Conservation (phyloP, 306 rosid species). For the Fragaria ananassa region DNA sequence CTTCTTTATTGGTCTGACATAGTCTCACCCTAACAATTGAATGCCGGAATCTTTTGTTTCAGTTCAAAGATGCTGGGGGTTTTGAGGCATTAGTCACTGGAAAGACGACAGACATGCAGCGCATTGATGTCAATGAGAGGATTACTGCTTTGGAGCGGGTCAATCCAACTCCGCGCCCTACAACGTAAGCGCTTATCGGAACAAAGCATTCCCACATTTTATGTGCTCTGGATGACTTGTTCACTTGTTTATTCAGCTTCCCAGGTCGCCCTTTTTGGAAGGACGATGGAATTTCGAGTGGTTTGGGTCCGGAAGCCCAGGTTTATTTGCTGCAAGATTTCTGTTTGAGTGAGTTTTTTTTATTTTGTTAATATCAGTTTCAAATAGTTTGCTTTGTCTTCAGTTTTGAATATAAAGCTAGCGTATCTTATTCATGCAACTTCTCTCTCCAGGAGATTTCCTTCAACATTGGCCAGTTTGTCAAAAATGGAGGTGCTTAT, state of each 20-base stretch:
- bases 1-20: background rate
- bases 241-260: constrained; percentile 40
- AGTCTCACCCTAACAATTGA: background rate
- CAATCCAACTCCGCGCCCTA: constrained; percentile 94
- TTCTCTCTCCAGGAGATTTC: constrained; percentile 61
- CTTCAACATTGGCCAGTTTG: constrained; percentile 76
- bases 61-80: constrained; percentile 97
- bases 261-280: constrained; percentile 95
- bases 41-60: constrained; percentile 15
- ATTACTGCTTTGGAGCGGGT: constrained; percentile 90
- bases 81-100: constrained; percentile 86
- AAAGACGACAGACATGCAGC: constrained; percentile 69
- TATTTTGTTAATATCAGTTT: constrained; percentile 8
- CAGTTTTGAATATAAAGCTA: background rate
- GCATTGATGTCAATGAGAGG: constrained; percentile 91
- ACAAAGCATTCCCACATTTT: background rate
- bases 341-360: constrained; percentile 66
- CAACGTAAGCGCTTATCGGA: constrained; percentile 58
- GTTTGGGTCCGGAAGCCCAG: constrained; percentile 84
- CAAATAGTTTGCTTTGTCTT: background rate
- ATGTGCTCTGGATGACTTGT: constrained; percentile 29
- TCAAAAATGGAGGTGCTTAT: constrained; percentile 70
- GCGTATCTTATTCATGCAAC: constrained; percentile 18
- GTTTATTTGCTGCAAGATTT: constrained; percentile 64
- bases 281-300: constrained; percentile 95